These are phyloP conservation scores for Immersiporthe knoxdaviesiana DNA, from an alignment of 2,329 filamentous ascomycete genomes.

Conservation along the genomic window DNA sequence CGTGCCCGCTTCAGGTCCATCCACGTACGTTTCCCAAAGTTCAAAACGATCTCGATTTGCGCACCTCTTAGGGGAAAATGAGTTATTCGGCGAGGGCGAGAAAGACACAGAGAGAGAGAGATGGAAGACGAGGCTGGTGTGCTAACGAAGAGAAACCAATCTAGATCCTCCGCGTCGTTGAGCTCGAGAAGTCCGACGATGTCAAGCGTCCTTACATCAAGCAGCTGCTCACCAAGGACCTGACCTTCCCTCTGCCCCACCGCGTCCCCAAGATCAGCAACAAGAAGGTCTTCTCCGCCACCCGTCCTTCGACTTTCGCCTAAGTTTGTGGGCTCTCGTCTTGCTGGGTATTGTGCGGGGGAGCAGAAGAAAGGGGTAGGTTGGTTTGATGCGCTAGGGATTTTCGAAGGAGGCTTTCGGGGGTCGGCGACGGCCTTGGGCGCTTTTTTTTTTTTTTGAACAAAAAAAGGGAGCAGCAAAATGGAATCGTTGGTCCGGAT, in stretches of 20 bases:
- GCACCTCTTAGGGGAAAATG: no score
- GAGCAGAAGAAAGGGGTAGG: background rate
- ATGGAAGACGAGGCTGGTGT: background rate
- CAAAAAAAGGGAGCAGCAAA: constrained; percentile 1
- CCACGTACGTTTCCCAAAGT: constrained; percentile 74
- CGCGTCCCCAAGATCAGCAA: constrained; percentile 80
- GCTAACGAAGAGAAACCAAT: constrained; percentile 35
- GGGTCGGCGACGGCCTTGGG: constrained; percentile 36
- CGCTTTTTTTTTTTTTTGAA: constrained; percentile 28
- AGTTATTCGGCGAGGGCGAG: no score
- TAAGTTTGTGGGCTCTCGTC: constrained; percentile 61
- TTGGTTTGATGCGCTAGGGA: constrained; percentile 16
- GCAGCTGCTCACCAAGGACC: constrained; percentile 92
- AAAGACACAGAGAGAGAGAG: constrained; percentile 16
- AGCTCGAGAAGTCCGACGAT: constrained; percentile 92
- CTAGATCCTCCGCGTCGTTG: constrained; percentile 96
- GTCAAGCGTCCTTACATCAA: constrained; percentile 99
- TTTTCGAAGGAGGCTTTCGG: constrained; percentile 13
- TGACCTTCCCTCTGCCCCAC: constrained; percentile 99
- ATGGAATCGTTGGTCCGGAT: constrained; percentile 12
- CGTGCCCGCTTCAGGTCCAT: constrained; percentile 97
- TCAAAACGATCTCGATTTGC: background rate
- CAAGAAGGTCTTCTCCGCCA: constrained; percentile 92
- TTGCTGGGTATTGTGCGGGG: constrained; percentile 43
- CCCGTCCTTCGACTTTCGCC: constrained; percentile 96